phyloP scores from a whole-genome alignment of 164 flowering plant species.

The Liquidambar formosana region DNA sequence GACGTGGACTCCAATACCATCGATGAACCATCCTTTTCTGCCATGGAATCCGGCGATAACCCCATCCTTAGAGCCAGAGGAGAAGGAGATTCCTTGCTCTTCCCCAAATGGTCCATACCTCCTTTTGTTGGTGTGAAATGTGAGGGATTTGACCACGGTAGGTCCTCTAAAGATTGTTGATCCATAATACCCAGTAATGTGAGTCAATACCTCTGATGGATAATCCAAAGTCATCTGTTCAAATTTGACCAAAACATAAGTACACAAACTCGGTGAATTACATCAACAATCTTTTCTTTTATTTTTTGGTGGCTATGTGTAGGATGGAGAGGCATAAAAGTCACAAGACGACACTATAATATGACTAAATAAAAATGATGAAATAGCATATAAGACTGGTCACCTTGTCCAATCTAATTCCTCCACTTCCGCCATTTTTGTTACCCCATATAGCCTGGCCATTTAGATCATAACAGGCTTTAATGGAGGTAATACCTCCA shows the following conservation, averaged over 20 bases:
- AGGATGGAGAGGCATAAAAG: too few species aligned
- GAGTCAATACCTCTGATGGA: slow-evolving; percentile 69
- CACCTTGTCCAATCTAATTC: slow-evolving; percentile 65
- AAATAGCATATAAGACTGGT: neutral
- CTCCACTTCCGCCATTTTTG: slow-evolving; percentile 76
- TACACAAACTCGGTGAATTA: too few species aligned
- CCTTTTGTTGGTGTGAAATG: slow-evolving; percentile 71
- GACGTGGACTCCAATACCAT: slow-evolving; percentile 74
- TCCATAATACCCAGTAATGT: slow-evolving; percentile 63
- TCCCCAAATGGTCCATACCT: slow-evolving; percentile 83
- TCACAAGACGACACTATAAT: too few species aligned
- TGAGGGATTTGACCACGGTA: slow-evolving; percentile 58
- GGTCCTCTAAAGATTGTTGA: slow-evolving; percentile 73
- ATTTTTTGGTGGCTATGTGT: too few species aligned
- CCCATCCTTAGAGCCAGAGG: slow-evolving; percentile 47
- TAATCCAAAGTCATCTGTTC: slow-evolving; percentile 62
- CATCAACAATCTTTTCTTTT: too few species aligned
- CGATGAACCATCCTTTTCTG: slow-evolving; percentile 61
- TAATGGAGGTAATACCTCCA: slow-evolving; percentile 53
- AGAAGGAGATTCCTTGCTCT: slow-evolving; percentile 62
- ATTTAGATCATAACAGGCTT: slow-evolving; percentile 59
- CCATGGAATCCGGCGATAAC: slow-evolving; percentile 80
- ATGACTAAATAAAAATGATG: too few species aligned
- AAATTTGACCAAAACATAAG: neutral
- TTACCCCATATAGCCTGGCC: slow-evolving; percentile 65